Conservation (phyloP, 2,329 filamentous ascomycete genomes). For the Periconia sp. region DNA sequence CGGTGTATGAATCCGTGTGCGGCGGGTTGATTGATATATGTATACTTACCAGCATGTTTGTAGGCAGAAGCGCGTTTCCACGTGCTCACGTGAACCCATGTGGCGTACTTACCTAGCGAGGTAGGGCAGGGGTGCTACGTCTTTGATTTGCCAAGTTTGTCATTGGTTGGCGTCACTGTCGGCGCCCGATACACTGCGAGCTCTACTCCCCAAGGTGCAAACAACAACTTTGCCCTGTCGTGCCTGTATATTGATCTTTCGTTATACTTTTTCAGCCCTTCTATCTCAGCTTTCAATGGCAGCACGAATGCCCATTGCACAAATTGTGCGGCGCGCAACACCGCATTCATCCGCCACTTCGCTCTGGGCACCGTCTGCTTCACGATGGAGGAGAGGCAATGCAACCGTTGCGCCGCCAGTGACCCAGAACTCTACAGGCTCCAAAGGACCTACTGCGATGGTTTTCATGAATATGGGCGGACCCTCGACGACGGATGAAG, state of each 20-base stretch:
- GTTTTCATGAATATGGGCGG: conserved; percentile 99
- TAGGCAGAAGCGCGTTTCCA: neutral
- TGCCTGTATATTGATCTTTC: neutral
- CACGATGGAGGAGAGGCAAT: conserved; percentile 42
- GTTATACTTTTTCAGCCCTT: neutral
- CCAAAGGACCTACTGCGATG: conserved; percentile 89
- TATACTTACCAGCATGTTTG: too few species aligned
- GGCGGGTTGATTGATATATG: too few species aligned
- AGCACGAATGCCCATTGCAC: conserved; percentile 36
- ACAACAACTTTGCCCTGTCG: too few species aligned
- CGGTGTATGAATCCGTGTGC: neutral
- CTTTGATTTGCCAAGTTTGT: conserved; percentile 13
- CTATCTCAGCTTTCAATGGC: conserved; percentile 32
- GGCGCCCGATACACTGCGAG: conserved; percentile 14
- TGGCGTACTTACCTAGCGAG: neutral
- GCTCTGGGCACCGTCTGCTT: conserved; percentile 30
- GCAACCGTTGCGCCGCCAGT: conserved; percentile 67
- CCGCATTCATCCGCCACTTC: conserved; percentile 28
- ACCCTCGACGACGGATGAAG: conserved; percentile 83
- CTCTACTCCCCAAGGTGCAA: conserved; percentile 14
- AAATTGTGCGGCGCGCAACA: conserved; percentile 36
- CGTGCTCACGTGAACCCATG: neutral
- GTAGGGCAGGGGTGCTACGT: neutral
- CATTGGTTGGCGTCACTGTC: conserved; percentile 29
- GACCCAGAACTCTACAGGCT: conserved; percentile 71